Base-by-base conservation (phyloP, 2,329 filamentous ascomycete genomes). In the Ceratocystis ficicola region DNA sequence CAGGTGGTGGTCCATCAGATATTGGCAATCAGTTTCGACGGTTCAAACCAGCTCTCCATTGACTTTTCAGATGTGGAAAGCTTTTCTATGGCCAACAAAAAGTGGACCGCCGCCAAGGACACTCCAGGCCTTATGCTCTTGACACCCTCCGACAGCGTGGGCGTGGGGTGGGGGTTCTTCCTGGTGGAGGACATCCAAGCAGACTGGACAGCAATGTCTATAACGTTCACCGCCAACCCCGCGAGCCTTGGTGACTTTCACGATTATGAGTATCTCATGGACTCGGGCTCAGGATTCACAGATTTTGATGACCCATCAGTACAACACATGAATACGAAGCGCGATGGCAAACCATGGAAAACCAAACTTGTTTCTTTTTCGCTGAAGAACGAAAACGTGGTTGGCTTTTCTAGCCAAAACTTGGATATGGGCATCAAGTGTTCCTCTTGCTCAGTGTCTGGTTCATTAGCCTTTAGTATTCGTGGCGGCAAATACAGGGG, bases 261-360 rank as follows among this genome's bases (percentile, higher is more conserved):
- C 46, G 62, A 63, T 48, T 63, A 63, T 48, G 62, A 63, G 15
- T 63, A 63, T 28, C 28, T 50, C 4, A 63, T 63, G 62, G 62
- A 63, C 17, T 48, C 62, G 1, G 62, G 62, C 3, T 20, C 22
- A 8, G 44, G 62, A 7, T 63, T 63, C 62, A 44, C 30, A 22
- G 62, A 50, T 20, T 28, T 63, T n/a, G 62, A 63, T 36, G 62
- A 41, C 1, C 44, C 30, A 17, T 55, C 25, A 12, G 15, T 63
- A 25, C n/a, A 50, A 15, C 50, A 52, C 20, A 32, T 50, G 28
- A 32, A 20, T 3, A 48, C 22, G n/a, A 63, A 48, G 28, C 44
- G 28, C 15, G 22, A 41, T 28, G 46, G 44, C 5, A 22, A 52
- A 32, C 62, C 46, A n/a, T 63, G 62, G 62, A 63, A 63, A 32